Percentiles rank a stretch among this genome's conserved stretches.
These are phyloP conservation scores for Acacia concinna DNA, from an alignment of 331 rosid genomes.

Conservation along the genomic window DNA sequence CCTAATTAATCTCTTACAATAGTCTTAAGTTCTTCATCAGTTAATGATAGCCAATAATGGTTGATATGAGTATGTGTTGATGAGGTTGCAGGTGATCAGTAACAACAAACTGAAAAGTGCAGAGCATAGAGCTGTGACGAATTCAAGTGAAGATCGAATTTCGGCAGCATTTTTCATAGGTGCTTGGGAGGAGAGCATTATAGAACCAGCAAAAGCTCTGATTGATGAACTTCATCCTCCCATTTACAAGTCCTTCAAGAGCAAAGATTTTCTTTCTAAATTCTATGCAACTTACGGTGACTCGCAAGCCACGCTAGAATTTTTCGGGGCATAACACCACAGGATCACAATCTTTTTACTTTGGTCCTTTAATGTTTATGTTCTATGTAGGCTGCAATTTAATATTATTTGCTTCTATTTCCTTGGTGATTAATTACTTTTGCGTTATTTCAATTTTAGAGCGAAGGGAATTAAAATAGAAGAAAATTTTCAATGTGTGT, in stretches of 20 bases:
- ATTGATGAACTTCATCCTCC: slow-evolving; percentile 13
- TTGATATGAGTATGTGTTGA: background rate
- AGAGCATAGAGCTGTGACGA: slow-evolving; percentile 38
- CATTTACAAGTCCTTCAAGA: slow-evolving; percentile 1
- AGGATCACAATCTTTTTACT: background rate
- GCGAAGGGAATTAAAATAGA: too few species aligned
- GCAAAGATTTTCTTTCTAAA: background rate
- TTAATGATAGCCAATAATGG: too few species aligned
- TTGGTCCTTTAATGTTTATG: background rate
- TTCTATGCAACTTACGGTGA: background rate
- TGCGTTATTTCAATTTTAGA: too few species aligned
- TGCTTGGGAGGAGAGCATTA: slow-evolving; percentile 33
- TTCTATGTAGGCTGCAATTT: background rate
- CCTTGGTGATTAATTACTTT: too few species aligned
- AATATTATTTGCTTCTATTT: background rate
- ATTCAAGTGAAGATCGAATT: slow-evolving; percentile 40
- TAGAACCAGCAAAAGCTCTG: slow-evolving; percentile 40
- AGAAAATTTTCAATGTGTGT: too few species aligned
- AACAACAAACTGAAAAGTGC: background rate
- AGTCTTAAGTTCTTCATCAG: too few species aligned
- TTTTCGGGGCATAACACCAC: background rate
- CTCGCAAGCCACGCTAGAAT: background rate
- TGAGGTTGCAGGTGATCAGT: background rate
- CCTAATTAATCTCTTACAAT: too few species aligned
- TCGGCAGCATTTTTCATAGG: slow-evolving; percentile 30